Base-by-base conservation (phyloP, 1,284 basidiomycete species). In the Cutaneotrichosporon sp. region DNA sequence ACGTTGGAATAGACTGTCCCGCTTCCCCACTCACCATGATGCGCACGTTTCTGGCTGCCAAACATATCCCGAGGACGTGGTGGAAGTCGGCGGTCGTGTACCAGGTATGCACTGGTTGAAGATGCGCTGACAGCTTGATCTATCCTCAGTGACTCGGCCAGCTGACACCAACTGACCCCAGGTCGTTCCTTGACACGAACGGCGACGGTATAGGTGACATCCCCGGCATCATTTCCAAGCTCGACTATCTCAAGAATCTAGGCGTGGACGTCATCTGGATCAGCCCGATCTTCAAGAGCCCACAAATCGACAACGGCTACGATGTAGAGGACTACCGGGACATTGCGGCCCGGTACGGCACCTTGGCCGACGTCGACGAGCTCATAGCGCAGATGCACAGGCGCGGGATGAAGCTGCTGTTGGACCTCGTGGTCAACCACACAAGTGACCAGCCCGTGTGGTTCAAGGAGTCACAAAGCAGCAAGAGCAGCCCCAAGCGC, bases 51-150 rank as follows among this genome's bases (percentile, higher is more conserved):
- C 55, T 56, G 21, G 21, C 42, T 6, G n/a, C 30, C 14, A 31
- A 22, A 31, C 47, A 46, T 32, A 59, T 58, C 26, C 47, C 58
- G 10, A 50, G 26, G 34, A 22, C 32, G 22, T 89, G 87, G 88
- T 90, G 88, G 87, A 87, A 88, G 70, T 82, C 84, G 31, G 85
- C 85, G 2, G 73, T 83, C 36, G 81, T 90, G 32, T 90, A 89
- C 77, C 88, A 89, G 32, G 57, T 38, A 22, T 34, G 31, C 46
- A n/a, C n/a, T 4, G 14, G 34, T 7, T 47, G 22, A 42, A 13
- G 3, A 18, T n/a, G 21, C n/a, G 26, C 30, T 58, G 10, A 56
- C 36, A n/a, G 32, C 18, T 21, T 26, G 55, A 21, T 56, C 21
- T 55, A 55, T n/a, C 52, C 52, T 36, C 52, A 57, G 56, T 56